Conservation (phyloP, 371 early-diverging fungal genomes). For the Saksenaea oblongispora region DNA sequence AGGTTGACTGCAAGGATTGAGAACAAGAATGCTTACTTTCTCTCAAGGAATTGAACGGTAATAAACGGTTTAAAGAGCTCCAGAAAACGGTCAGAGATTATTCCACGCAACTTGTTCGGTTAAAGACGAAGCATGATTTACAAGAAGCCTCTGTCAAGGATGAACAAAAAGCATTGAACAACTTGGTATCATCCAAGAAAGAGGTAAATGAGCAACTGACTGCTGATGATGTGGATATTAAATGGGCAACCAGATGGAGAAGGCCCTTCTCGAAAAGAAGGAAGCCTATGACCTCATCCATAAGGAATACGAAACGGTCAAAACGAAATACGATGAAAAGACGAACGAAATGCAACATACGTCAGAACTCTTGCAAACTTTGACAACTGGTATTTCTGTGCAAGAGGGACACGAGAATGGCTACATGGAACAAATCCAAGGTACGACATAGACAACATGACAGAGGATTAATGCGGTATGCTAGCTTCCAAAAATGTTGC, state of each 20-base stretch:
- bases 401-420: constrained; percentile 92
- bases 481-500: constrained; percentile 65
- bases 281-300: constrained; percentile 45
- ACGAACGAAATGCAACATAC: constrained; percentile 65
- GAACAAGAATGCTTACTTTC: not conserved
- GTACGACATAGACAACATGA: constrained; percentile 28
- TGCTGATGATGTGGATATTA: not conserved
- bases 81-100: constrained; percentile 73
- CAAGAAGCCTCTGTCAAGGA: constrained; percentile 74
- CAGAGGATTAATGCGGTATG: not conserved
- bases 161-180: constrained; percentile 58
- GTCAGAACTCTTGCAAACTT: constrained; percentile 87
- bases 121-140: constrained; percentile 81
- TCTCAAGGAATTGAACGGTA: constrained; percentile 59
- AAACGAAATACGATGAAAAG: constrained; percentile 66
- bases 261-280: constrained; percentile 55
- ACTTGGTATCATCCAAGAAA: constrained; percentile 34
- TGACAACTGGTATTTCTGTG: constrained; percentile 91
- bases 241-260: constrained; percentile 42
- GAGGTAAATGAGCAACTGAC: constrained; percentile 39
- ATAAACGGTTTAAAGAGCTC: constrained; percentile 62
- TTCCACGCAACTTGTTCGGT: constrained; percentile 74
- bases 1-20: not conserved
- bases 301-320: constrained; percentile 62
- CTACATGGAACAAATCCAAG: constrained; percentile 90